A percentile compares a stretch with the other conserved stretches of the same genome.
Conservation (phyloP, 2,329 filamentous ascomycete genomes). For the Scleromitrula shiraiana region DNA sequence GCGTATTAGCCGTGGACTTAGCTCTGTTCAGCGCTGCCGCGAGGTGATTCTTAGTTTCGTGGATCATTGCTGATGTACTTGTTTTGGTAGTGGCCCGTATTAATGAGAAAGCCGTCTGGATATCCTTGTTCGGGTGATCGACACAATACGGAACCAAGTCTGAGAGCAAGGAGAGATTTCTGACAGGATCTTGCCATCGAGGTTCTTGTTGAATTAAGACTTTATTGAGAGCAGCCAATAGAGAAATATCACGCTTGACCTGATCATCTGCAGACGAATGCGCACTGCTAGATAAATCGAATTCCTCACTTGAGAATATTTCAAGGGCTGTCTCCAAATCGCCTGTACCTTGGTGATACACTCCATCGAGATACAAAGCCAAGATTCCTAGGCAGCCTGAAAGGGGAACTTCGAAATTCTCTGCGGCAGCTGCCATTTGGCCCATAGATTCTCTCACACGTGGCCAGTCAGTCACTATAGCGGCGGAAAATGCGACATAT, state of each 20-base stretch:
- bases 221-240: conserved; percentile 60
- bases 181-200: conserved; percentile 46
- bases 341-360: conserved; percentile 70
- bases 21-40: conserved; percentile 64
- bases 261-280: conserved; percentile 36
- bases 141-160: conserved; percentile 60
- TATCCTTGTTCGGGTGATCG: conserved; percentile 63
- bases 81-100: conserved; percentile 61
- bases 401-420: conserved; percentile 19
- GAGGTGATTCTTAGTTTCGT: conserved; percentile 71
- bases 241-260: conserved; percentile 53
- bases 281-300: conserved; percentile 42
- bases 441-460: conserved; percentile 21
- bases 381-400: conserved; percentile 21
- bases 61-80: conserved; percentile 56
- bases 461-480: conserved; percentile 25
- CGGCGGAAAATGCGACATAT: conserved; percentile 27
- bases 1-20: conserved; percentile 62
- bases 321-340: conserved; percentile 59
- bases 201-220: conserved; percentile 65
- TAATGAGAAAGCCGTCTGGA: conserved; percentile 70
- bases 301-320: conserved; percentile 54
- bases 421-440: conserved; percentile 17
- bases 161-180: conserved; percentile 54
- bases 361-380: conserved; percentile 58